Evolutionary conservation across 768 basidiomycete genomes (phyloP), one percentile per base, ranked within the genome.

Genomic region (Tulasnella sp.): DNA sequence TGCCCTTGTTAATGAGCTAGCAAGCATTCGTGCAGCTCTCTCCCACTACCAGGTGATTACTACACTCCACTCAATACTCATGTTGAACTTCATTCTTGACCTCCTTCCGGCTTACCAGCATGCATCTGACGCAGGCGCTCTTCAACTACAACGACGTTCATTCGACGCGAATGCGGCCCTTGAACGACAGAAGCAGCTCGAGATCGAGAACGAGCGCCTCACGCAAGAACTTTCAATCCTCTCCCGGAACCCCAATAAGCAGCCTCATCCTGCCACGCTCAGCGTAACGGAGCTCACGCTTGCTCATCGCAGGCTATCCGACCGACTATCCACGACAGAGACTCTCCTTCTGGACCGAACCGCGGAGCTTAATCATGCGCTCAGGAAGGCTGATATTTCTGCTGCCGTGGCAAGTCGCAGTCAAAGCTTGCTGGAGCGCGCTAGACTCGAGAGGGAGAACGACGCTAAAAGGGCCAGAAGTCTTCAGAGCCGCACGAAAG

Each of bases 281-380:
- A 75, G 75, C 57, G 72, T 74, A 1, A 69, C 74, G 15, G 73
- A 89, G 59, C 75, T 89, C 53, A 81, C 84, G 0, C 76, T 89
- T 8, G 80, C 84, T 0, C 75, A 87, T 25, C 77, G 86, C 5
- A 78, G 77, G 21, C 73, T 86, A 30, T 83, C 80, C 2, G 81
- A 86, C 66, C 83, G 88, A 68, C 76, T 88, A 19, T 73, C 76
- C 0, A 66, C 77, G 9, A 80, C 83, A 0, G 87, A 89, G 66
- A 69, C 75, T 10, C 67, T 77, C 8, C 73, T 87, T 0, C 67
- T 75, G 12, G 67, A 72, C 1, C 77, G 77, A 22, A 81, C 77
- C 0, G 73, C 69, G 0, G 76, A 81, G n/a, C 70, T 83, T 1
- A 68, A 73, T 0, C 65, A 73, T 27, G 68, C 73, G 0, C 4